Conservation (phyloP, 2,329 filamentous ascomycete species). For the Alternaria dauci region DNA sequence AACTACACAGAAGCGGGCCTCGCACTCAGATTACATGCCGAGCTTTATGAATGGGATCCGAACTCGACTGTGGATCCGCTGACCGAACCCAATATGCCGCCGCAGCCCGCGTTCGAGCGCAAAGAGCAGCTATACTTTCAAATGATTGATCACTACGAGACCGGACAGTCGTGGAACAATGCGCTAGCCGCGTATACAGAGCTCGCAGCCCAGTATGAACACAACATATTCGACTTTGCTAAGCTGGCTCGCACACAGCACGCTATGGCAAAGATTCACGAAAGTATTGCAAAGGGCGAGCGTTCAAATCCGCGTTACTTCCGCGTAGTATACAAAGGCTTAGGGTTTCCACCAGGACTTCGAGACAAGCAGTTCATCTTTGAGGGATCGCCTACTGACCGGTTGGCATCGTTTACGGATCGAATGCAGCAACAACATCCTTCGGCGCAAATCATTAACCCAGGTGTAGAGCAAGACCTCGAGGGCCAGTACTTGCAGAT, state of each 20-base stretch:
- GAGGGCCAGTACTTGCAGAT: constrained; percentile 92
- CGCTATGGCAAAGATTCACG: constrained; percentile 91
- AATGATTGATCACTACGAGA: constrained; percentile 94
- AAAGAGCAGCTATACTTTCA: constrained; percentile 92
- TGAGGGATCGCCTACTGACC: constrained; percentile 80
- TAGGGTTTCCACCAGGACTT: constrained; percentile 82
- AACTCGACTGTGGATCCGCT: constrained; percentile 71
- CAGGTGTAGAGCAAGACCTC: constrained; percentile 75
- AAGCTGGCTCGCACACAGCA: constrained; percentile 90
- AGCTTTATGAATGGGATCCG: constrained; percentile 91
- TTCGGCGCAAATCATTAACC: constrained; percentile 78
- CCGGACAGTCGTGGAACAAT: constrained; percentile 92
- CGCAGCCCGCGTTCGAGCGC: constrained; percentile 87
- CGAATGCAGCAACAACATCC: constrained; percentile 92
- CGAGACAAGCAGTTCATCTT: constrained; percentile 94
- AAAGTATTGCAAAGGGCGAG: constrained; percentile 83
- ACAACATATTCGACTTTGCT: constrained; percentile 86
- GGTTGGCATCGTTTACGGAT: constrained; percentile 83
- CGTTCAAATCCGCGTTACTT: constrained; percentile 85
- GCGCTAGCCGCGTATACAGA: constrained; percentile 89
- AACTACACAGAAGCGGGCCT: constrained; percentile 90
- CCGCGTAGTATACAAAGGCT: constrained; percentile 86
- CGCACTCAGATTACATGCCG: constrained; percentile 87
- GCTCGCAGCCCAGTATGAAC: constrained; percentile 89
- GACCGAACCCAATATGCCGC: constrained; percentile 77